A percentile compares a stretch with the other conserved stretches of the same genome.
These are phyloP conservation scores for Citrus hindsii DNA, from an alignment of 345 rosid species.

Conservation along the genomic window DNA sequence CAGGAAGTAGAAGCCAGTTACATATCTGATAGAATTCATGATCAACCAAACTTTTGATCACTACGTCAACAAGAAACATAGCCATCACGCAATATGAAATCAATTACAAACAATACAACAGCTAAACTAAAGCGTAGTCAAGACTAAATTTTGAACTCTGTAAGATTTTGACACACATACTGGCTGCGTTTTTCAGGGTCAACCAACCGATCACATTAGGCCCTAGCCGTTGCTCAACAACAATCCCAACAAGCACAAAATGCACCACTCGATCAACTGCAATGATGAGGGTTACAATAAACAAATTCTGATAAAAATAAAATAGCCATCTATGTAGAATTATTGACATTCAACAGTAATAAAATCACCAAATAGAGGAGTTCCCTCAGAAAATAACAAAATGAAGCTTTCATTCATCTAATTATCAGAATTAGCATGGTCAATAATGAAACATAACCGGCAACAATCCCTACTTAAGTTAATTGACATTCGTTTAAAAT, in stretches of 20 bases:
- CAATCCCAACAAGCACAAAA: background rate
- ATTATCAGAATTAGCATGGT: constrained; percentile 17
- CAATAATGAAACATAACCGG: background rate
- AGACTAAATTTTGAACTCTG: too few relatives aligned
- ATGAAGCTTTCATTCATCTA: background rate
- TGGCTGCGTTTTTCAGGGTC: accelerated
- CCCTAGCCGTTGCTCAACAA: background rate
- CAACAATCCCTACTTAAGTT: background rate
- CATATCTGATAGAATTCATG: background rate
- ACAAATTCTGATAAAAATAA: background rate
- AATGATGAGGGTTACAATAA: background rate
- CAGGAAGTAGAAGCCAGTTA: constrained; percentile 1
- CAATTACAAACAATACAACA: too few relatives aligned
- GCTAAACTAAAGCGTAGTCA: too few relatives aligned
- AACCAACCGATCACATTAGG: background rate
- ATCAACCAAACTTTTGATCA: too few relatives aligned
- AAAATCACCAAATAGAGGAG: background rate
- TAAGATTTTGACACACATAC: too few relatives aligned
- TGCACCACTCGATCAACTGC: background rate
- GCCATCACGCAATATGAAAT: too few relatives aligned
- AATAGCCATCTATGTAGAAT: background rate
- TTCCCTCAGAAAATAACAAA: constrained; percentile 1
- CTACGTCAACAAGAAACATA: too few relatives aligned
- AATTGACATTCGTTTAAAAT: too few relatives aligned
- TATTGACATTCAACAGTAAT: background rate